Evolutionary conservation across 1,284 basidiomycete species (phyloP), one percentile per base, ranked within the genome.

Genomic region (Puccinia polysora): DNA sequence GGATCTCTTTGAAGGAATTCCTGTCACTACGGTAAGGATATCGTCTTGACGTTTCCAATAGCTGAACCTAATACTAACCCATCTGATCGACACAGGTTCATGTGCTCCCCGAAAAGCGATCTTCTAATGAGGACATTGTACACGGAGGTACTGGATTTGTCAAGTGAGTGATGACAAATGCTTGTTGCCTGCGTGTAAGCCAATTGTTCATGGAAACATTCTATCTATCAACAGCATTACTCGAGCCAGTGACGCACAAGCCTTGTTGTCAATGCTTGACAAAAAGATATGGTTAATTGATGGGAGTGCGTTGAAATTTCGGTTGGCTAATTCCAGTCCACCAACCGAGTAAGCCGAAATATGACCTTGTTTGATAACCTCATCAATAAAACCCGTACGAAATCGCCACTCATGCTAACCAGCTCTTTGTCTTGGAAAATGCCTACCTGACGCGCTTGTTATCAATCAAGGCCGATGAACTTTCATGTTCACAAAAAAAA

Each of bases 251-350:
- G 65, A 69, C 23, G 65, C 65, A n/a, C 53, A 69, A 43, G 65
- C 65, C 5, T 47, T 69, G 32, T 32, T 69, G 30, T 36, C 53
- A 5, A 32, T 69, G 65, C 32, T 69, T 10, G 65, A 69, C 20
- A 69, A 69, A 38, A 69, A 69, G 40, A 69, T 69, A 34, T 69
- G 65, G 55, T 45, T 69, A 6, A 69, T 69, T 32, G 65, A 69
- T 47, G 65, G 65, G 4, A 58, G 53, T 36, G 65, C 65, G 20
- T 49, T 69, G 40, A 69, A 69, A 43, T 69, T 69, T 59, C 65
- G 65, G n/a, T 49, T 59, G 8, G 65, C 65, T 7, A 69, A 69
- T 59, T 69, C 55, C n/a, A 49, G 53, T 25, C 40, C 65, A 15
- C 65, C 65, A 15, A 58, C 43, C 20, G 65, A 69, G 65, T 69